Conservation (phyloP, 345 rosid genomes). For the Rhizophora mangle region DNA sequence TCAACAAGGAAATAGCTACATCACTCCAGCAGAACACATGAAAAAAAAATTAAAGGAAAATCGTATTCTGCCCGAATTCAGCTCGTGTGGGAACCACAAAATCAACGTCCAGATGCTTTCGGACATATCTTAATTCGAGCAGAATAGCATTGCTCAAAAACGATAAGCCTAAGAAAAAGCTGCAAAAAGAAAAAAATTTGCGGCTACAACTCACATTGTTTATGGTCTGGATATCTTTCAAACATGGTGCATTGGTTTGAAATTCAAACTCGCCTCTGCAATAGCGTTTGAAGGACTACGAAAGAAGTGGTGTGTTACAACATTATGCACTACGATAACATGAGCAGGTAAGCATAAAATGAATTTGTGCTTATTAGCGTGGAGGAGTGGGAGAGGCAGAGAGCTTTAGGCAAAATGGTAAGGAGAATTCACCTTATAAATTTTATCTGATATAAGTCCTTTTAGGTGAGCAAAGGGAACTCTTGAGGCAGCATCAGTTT, state of each 20-base stretch:
- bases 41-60: neutral
- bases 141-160: neutral
- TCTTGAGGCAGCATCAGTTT: slow-evolving; percentile 8
- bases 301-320: neutral
- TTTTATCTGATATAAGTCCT: slow-evolving; percentile 14
- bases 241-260: slow-evolving; percentile 15
- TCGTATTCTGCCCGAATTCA: too few species aligned
- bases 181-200: neutral
- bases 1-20: neutral
- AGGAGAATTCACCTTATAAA: slow-evolving; percentile 26
- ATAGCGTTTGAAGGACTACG: slow-evolving; percentile 19
- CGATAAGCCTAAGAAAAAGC: neutral
- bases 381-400: neutral
- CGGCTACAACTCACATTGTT: slow-evolving; percentile 7
- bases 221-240: slow-evolving; percentile 9
- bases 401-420: neutral
- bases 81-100: too few species aligned
- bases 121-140: neutral
- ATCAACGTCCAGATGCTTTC: too few species aligned
- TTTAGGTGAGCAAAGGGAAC: slow-evolving; percentile 12
- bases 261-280: slow-evolving; percentile 30
- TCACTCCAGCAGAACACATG: too few species aligned
- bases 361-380: neutral
- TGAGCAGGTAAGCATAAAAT: neutral
- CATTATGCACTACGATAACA: too few species aligned